Base-by-base conservation (phyloP, 805 yeast species). In the Cyberlindnera petersonii region DNA sequence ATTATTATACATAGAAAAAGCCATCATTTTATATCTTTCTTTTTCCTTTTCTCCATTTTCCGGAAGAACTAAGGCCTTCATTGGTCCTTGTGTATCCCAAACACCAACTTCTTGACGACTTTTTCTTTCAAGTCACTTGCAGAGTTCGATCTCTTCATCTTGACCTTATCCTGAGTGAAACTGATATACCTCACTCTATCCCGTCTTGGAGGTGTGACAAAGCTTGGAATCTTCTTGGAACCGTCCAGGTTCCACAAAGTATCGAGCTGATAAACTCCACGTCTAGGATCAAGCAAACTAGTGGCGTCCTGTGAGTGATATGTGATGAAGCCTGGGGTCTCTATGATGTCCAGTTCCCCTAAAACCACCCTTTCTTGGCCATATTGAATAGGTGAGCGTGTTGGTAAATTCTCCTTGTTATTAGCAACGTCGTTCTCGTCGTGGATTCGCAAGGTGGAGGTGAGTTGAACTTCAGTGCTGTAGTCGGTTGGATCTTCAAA, bases 161-260 rank as follows among this genome's bases (percentile, higher is more conserved):
- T 31, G 9, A 26, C 37, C 21, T 42, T 43, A 13, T 44, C 43
- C 18, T 35, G 40, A 9, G 44, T 46, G 31, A 46, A 47, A 9
- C 52, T 45, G n/a, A 50, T 20, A 23, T 52, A 53, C 27, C 39
- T 49, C 4, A 38, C 28, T 26, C 55, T 43, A 24, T 52, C 42
- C 2, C 26, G 27, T 41, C 58, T 48, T 35, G 59, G 58, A 3
- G 59, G 59, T 4, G 59, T 55, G 4, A 55, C 44, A 35, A 35
- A 55, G 5, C 45, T 37, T 8, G 59, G 59, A 6, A 55, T 45
- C 6, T 22, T 33, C 6, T 29, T 28, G 3, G 26, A 24, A 4
- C 48, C 38, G 11, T 43, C 40, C 20, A 39, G 35, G 2, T 32
- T 35, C 59, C 59, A 55, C 4, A 29, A 14, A 1, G 44, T 33